These are phyloP conservation scores for Auricularia sp. DNA, from an alignment of 768 basidiomycete species.

Conservation along the genomic window DNA sequence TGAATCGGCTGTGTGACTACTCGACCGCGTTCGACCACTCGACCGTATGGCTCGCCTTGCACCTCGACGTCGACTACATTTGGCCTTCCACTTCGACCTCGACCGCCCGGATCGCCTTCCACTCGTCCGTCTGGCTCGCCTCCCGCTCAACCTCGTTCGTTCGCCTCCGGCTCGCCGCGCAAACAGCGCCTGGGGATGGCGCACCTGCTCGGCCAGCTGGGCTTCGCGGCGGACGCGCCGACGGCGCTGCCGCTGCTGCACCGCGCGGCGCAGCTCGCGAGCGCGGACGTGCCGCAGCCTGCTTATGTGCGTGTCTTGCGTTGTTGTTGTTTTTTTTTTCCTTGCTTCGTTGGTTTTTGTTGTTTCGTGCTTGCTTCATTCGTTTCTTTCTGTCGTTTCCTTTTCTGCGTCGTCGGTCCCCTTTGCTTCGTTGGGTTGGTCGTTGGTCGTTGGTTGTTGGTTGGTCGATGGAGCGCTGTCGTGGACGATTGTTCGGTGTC, in stretches of 20 bases:
- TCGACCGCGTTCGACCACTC: too few species aligned
- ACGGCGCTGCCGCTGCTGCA: conserved; percentile 63
- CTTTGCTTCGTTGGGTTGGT: too few species aligned
- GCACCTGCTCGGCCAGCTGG: conserved; percentile 79
- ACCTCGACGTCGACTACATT: too few species aligned
- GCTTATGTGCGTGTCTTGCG: conserved; percentile 38
- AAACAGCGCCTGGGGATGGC: conserved; percentile 86
- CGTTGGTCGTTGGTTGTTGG: too few species aligned
- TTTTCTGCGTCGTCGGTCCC: too few species aligned
- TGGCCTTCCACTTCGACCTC: conserved; percentile 7
- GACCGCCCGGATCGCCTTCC: background rate
- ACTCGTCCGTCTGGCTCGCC: background rate
- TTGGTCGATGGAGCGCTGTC: too few species aligned
- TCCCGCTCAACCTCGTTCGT: background rate
- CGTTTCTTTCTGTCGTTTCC: too few species aligned
- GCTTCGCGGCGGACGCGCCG: conserved; percentile 41
- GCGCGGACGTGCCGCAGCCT: conserved; percentile 72
- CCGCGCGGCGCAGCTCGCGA: conserved; percentile 65
- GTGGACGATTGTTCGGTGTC: too few species aligned
- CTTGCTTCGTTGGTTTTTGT: background rate
- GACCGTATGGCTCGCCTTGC: too few species aligned
- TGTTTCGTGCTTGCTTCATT: too few species aligned
- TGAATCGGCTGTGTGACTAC: too few species aligned
- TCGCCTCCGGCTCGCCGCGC: background rate
- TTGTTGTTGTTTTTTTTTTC: background rate